Conservation (phyloP, 192 early-diverging fungal species). For the Gamsiella multidivaricata region DNA sequence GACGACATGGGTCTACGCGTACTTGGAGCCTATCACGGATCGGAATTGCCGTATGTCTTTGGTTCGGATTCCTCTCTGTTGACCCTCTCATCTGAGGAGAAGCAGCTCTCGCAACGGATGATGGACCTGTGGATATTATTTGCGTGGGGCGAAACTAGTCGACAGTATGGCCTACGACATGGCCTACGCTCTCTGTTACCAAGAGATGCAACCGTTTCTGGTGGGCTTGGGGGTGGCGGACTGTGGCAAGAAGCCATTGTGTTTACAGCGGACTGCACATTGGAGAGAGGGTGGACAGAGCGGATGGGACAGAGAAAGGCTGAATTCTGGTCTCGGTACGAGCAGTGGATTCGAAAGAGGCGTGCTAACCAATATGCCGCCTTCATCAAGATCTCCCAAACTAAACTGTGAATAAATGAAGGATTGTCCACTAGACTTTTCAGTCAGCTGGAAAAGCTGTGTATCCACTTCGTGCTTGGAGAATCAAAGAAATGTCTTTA, state of each 20-base stretch:
- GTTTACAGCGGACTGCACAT: slow-evolving; percentile 23
- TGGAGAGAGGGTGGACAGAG: slow-evolving; percentile 16
- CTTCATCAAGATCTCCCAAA: background rate
- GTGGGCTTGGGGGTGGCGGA: slow-evolving; percentile 2
- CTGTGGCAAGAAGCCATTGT: slow-evolving; percentile 23
- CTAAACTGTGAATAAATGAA: slow-evolving; percentile 19
- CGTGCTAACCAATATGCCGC: slow-evolving; percentile 3
- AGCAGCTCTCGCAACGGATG: slow-evolving; percentile 15
- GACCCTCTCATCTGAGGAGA: slow-evolving; percentile 6
- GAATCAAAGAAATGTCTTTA: no score
- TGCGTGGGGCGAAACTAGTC: slow-evolving; percentile 35
- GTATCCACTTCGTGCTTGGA: no score
- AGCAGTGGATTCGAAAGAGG: slow-evolving; percentile 4
- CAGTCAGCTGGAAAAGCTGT: no score
- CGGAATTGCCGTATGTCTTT: slow-evolving; percentile 33
- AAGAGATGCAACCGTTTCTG: slow-evolving; percentile 5
- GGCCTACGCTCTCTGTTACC: background rate
- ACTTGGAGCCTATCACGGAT: slow-evolving; percentile 24
- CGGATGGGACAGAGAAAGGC: slow-evolving; percentile 26
- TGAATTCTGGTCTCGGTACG: slow-evolving; percentile 12
- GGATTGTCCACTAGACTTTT: no score
- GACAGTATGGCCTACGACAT: slow-evolving; percentile 17
- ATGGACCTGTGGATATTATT: slow-evolving; percentile 41
- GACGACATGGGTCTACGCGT: slow-evolving; percentile 2
- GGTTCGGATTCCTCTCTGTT: slow-evolving; percentile 19